phyloP scores from a whole-genome alignment of 306 rosid species.

The Rubus idaeus region DNA sequence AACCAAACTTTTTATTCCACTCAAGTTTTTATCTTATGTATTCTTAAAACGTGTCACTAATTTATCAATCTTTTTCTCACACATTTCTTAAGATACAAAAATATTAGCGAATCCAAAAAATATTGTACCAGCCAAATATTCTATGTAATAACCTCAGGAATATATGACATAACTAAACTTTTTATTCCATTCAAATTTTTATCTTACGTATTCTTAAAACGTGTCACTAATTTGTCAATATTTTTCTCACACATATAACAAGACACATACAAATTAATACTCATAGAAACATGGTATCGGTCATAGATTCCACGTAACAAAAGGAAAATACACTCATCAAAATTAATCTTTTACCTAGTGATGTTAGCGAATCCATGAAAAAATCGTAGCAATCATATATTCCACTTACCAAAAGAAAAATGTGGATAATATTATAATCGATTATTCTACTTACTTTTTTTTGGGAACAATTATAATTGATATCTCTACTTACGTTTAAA shows the following conservation, averaged over 20 bases:
- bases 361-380: neutral
- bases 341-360: neutral
- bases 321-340: too few relatives aligned
- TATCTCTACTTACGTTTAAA: neutral
- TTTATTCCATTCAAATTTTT: neutral
- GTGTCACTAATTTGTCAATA: neutral
- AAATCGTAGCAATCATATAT: neutral
- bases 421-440: neutral
- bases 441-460: neutral
- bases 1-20: neutral
- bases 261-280: neutral
- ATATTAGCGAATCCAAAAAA: neutral
- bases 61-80: neutral
- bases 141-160: neutral
- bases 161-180: neutral
- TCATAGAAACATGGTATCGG: too few relatives aligned
- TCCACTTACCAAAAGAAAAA: neutral
- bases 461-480: neutral
- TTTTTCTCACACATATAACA: neutral
- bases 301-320: too few relatives aligned
- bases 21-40: neutral
- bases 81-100: neutral
- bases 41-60: neutral
- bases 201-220: neutral
- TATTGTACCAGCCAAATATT: neutral